Evolutionary conservation across 2,329 filamentous ascomycete genomes (phyloP), one percentile per base, ranked within the genome.

Genomic region (Emmonsiellopsis sp.): DNA sequence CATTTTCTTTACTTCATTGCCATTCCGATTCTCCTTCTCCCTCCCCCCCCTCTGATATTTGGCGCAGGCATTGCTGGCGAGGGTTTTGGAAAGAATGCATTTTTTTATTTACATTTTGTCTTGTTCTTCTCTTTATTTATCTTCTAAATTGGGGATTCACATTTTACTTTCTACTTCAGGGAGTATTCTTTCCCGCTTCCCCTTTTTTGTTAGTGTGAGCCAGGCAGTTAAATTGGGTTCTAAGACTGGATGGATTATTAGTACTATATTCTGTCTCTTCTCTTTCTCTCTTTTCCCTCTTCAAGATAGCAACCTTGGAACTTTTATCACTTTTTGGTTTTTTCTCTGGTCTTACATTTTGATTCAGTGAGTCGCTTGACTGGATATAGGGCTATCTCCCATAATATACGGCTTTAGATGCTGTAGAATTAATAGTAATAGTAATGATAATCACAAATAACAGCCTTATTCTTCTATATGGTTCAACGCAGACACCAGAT

Each of bases 61-160:
- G 20, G 20, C 20, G 20, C 20, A 26, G 48, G 40, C 51, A 35
- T 49, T 52, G 16, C 43, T 54, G 46, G 48, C 48, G 55, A 56
- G 47, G 53, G 57, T 45, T 58, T 53, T 43, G 50, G 16, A 26
- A 50, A 16, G 15, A 11, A 16, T 34, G 11, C 48, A 20, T 54
- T 58, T 41, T 46, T 50, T 52, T 51, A 57, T 51, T 53, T 37
- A 51, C 51, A 49, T 31, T 56, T 58, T 57, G 31, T 13, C 31
- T 45, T 57, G 40, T 48, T 13, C 51, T 55, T 57, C 58, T 58
- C 41, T 15, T 31, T 46, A 3, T 44, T 59, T 60, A 62, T 60
- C 20, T 26, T 26, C 20, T 26, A 5, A 26, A 26, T 26, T 26
- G 20, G 20, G 20, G 3, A 26, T 26, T 2, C 3, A 26, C 5